A percentile compares a stretch with the other conserved stretches of the same genome.
phyloP scores from a whole-genome alignment of 164 flowering plant species.

The Chimonanthus praecox region DNA sequence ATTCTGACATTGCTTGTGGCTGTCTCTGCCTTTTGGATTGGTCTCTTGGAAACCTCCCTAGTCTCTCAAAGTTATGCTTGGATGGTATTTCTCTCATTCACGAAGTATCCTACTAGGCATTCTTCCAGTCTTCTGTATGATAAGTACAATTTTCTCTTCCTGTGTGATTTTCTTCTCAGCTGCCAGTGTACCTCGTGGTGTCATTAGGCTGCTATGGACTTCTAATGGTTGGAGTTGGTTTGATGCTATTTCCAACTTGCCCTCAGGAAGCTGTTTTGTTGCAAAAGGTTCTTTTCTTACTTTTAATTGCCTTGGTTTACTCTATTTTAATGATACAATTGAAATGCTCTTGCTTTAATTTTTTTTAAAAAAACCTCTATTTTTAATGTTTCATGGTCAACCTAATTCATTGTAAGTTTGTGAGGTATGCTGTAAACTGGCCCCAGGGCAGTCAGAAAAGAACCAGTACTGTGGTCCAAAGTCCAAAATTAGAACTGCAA shows the following conservation, averaged over 20 bases:
- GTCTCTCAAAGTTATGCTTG: constrained; percentile 62
- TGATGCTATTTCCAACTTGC: constrained; percentile 41
- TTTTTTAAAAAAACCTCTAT: too few relatives aligned
- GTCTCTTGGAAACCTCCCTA: constrained; percentile 52
- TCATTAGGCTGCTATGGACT: constrained; percentile 90
- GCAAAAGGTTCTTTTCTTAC: constrained; percentile 50
- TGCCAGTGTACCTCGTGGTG: constrained; percentile 71
- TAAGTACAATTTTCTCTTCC: background rate
- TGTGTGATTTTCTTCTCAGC: constrained; percentile 30
- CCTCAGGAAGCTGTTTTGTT: constrained; percentile 80
- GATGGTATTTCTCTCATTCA: constrained; percentile 49
- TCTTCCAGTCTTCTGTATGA: background rate
- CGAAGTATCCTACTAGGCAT: background rate
- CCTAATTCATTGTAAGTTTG: too few relatives aligned
- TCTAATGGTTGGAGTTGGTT: constrained; percentile 69
- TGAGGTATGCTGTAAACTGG: too few relatives aligned
- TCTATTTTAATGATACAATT: too few relatives aligned
- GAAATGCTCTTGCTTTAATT: too few relatives aligned
- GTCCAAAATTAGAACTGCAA: too few relatives aligned
- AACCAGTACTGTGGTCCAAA: too few relatives aligned
- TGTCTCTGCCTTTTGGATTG: constrained; percentile 67
- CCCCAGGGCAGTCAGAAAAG: too few relatives aligned
- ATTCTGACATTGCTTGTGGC: constrained; percentile 60
- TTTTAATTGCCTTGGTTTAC: background rate
- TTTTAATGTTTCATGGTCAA: too few relatives aligned